Percentiles rank a stretch among this genome's conserved stretches.
These are phyloP conservation scores for Senna tora DNA, from an alignment of 306 rosid genomes.

Conservation along the genomic window DNA sequence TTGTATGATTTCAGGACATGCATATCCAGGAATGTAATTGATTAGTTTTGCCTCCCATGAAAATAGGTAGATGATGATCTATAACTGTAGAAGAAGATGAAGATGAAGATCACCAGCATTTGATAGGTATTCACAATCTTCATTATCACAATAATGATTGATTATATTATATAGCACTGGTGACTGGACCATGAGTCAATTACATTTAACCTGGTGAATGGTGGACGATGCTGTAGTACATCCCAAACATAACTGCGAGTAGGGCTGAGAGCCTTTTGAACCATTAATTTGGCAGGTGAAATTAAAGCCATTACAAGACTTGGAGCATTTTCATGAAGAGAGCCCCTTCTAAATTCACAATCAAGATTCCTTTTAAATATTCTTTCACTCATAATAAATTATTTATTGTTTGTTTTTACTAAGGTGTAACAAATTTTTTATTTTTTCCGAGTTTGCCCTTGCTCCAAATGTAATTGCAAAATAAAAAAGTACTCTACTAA, in stretches of 20 bases:
- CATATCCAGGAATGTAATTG: too few species aligned
- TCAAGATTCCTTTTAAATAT: too few species aligned
- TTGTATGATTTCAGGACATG: too few species aligned
- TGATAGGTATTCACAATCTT: constrained; percentile 10
- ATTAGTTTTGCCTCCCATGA: too few species aligned
- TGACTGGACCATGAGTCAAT: constrained; percentile 9
- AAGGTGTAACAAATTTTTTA: too few species aligned
- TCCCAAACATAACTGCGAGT: not conserved
- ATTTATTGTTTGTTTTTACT: too few species aligned
- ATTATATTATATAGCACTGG: too few species aligned
- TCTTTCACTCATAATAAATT: too few species aligned
- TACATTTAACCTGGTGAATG: constrained; percentile 14
- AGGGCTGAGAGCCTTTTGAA: not conserved
- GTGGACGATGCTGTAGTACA: constrained; percentile 2
- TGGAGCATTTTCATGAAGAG: not conserved
- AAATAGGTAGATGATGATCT: not conserved
- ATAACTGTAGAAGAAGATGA: not conserved
- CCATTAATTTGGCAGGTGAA: not conserved
- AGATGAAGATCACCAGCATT: not conserved
- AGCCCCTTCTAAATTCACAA: too few species aligned
- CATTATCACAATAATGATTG: constrained; percentile 2
- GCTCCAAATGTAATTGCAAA: too few species aligned
- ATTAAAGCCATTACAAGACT: not conserved
- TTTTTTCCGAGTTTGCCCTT: not conserved
- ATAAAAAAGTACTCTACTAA: not conserved